Evolutionary conservation across 163 green algal genomes (phyloP).

Genomic region (Botryococcus braunii): DNA sequence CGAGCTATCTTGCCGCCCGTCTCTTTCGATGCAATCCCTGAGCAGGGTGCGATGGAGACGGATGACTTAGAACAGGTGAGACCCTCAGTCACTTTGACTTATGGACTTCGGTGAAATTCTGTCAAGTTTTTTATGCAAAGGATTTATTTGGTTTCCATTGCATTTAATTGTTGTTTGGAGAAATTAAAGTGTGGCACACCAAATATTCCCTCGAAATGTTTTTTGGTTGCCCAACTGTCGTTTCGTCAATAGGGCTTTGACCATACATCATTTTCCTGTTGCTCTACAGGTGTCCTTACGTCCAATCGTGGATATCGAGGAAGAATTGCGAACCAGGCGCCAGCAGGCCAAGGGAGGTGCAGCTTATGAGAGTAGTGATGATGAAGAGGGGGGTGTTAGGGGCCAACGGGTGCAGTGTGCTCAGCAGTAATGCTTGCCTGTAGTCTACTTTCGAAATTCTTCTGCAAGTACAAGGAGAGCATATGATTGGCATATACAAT

Average conservation of each 20-base stretch:
- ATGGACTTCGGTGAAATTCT: no score
- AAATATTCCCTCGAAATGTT: no score
- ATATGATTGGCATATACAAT: no score
- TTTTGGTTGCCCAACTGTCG: no score
- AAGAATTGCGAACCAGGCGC: constrained; percentile 65
- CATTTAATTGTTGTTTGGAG: not conserved
- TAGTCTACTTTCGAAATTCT: no score
- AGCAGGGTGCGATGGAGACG: constrained; percentile 29
- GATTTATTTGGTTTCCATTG: not conserved
- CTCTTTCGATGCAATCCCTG: not conserved
- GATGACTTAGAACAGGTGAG: constrained; percentile 31
- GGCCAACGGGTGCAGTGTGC: constrained; percentile 78
- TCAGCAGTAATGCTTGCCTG: constrained; percentile 78
- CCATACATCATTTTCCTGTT: no score
- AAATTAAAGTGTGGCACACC: not conserved
- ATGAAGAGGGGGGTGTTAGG: constrained; percentile 52
- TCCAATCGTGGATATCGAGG: constrained; percentile 68
- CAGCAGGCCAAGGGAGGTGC: constrained; percentile 30
- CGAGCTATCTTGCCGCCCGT: constrained; percentile 6
- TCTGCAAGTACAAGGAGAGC: no score
- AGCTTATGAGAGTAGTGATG: constrained; percentile 58
- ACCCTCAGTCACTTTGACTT: not conserved
- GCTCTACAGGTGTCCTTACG: constrained; percentile 38
- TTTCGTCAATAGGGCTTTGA: no score
- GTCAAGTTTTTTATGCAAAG: no score